Conservation (phyloP, 2,329 filamentous ascomycete genomes). For the Colletotrichum paranaense region DNA sequence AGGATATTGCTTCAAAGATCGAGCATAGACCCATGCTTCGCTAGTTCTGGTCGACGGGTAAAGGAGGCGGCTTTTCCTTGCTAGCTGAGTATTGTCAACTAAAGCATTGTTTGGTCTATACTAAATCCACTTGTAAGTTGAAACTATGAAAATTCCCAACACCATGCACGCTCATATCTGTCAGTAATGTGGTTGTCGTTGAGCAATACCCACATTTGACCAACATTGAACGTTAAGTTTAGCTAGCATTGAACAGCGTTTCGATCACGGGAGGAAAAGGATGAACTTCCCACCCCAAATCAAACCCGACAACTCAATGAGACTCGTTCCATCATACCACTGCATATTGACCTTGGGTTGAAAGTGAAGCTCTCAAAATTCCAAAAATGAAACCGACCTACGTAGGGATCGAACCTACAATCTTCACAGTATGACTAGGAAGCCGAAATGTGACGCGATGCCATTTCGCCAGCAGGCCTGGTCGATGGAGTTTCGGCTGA, state of each 20-base stretch:
- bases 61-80: no score
- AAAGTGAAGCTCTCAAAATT: no score
- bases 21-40: not conserved
- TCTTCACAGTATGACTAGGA: constrained; percentile 26
- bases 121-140: no score
- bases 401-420: constrained; percentile 35
- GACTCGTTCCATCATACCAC: not conserved
- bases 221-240: not conserved
- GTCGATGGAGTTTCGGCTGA: no score
- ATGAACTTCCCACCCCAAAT: not conserved
- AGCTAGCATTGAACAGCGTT: not conserved
- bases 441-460: constrained; percentile 36
- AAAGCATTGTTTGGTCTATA: no score
- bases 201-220: not conserved
- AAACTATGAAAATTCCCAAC: no score
- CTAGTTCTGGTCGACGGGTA: not conserved
- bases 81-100: no score
- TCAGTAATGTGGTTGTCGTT: no score
- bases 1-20: not conserved
- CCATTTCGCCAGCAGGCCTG: constrained; percentile 35
- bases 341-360: no score
- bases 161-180: no score
- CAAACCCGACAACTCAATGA: not conserved
- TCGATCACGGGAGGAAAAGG: not conserved
- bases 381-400: constrained; percentile 12